phyloP scores from a whole-genome alignment of 257 asterid genomes.

The Verbena officinalis region DNA sequence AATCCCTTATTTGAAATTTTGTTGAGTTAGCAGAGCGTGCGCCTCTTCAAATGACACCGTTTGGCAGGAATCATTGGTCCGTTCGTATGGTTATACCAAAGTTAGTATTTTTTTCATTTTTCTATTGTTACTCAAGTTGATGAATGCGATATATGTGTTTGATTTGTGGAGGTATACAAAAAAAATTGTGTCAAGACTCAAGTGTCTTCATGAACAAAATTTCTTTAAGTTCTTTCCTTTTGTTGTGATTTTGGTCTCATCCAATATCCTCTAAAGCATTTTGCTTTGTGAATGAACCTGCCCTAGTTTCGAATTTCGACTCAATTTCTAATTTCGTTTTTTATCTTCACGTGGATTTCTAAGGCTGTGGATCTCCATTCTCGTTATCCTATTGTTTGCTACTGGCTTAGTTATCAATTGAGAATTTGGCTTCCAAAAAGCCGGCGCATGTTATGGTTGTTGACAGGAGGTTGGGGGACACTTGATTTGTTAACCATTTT shows the following conservation, averaged over 20 bases:
- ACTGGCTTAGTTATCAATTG: background rate
- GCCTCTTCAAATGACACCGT: background rate
- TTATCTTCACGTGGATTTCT: background rate
- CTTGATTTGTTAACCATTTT: background rate
- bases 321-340: background rate
- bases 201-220: background rate
- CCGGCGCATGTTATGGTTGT: background rate
- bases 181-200: too few relatives aligned
- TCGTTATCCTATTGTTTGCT: background rate
- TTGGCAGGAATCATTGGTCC: constrained; percentile 1
- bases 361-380: background rate
- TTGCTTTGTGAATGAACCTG: background rate
- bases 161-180: background rate
- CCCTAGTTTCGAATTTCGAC: too few relatives aligned
- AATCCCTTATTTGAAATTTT: background rate
- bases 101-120: background rate
- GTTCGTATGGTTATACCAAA: constrained; percentile 17
- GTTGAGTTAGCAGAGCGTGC: background rate
- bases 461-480: background rate
- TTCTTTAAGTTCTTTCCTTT: background rate
- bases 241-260: background rate
- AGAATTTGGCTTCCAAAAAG: background rate
- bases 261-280: background rate
- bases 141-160: constrained; percentile 15
- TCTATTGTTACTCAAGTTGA: background rate